Evolutionary conservation across 768 basidiomycete genomes (phyloP).

Genomic region (Neoboletus subvelutipes): DNA sequence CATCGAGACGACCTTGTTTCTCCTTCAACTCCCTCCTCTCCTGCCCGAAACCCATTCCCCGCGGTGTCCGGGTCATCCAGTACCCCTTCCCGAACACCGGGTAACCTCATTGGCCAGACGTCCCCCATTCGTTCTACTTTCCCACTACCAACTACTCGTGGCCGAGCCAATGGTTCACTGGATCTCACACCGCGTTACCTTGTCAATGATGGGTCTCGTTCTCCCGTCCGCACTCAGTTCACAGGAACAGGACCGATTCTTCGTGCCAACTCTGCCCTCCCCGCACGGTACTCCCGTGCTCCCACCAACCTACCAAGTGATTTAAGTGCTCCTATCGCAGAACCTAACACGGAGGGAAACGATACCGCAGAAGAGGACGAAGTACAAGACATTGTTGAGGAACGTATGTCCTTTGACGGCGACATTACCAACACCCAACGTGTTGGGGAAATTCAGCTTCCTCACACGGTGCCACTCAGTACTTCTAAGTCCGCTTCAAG

Average conservation of each 20-base stretch:
- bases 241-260: constrained; percentile 35
- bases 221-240: constrained; percentile 27
- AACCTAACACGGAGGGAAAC: constrained; percentile 22
- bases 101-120: constrained; percentile 22
- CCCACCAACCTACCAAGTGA: constrained; percentile 16
- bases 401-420: constrained; percentile 23
- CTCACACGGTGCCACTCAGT: constrained; percentile 54
- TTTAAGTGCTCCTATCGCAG: not conserved
- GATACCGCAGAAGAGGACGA: constrained; percentile 29
- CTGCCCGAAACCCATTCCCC: constrained; percentile 27
- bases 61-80: constrained; percentile 2
- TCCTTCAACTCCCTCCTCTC: constrained; percentile 33
- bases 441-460: constrained; percentile 44
- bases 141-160: constrained; percentile 32
- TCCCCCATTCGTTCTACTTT: constrained; percentile 34
- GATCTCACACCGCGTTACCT: constrained; percentile 25
- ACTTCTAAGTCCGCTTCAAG: constrained; percentile 30
- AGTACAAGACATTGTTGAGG: constrained; percentile 30
- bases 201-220: constrained; percentile 23
- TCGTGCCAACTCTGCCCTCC: constrained; percentile 42
- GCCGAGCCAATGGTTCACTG: constrained; percentile 21
- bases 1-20: constrained; percentile 40
- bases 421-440: constrained; percentile 48
- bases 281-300: constrained; percentile 35
- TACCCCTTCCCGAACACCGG: constrained; percentile 14